phyloP scores from a whole-genome alignment of 306 rosid species.

The Cotoneaster glaucophyllus region DNA sequence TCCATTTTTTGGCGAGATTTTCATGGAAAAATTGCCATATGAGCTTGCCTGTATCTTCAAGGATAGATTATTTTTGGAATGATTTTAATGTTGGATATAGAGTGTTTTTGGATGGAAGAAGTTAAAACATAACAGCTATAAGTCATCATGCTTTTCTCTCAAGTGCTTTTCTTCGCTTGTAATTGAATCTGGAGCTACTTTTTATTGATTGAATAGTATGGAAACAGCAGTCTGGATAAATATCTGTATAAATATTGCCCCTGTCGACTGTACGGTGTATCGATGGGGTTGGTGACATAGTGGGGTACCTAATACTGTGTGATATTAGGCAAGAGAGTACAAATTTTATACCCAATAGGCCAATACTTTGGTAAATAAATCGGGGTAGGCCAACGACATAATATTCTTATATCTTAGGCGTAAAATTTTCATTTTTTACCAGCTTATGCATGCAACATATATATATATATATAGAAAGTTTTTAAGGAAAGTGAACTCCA shows the following conservation, averaged over 20 bases:
- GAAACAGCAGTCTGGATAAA: not conserved
- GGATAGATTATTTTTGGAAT: not conserved
- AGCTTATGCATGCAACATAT: too few relatives aligned
- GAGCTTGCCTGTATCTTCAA: not conserved
- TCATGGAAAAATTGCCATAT: not conserved
- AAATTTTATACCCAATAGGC: not conserved
- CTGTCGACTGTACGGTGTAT: constrained; percentile 21
- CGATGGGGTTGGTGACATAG: not conserved
- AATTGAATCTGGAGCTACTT: not conserved
- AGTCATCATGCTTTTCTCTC: not conserved
- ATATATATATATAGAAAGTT: too few relatives aligned
- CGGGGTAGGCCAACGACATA: constrained; percentile 21
- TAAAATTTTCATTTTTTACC: too few relatives aligned
- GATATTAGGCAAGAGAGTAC: not conserved
- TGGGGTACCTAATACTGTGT: constrained; percentile 10
- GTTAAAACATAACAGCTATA: not conserved
- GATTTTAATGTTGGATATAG: not conserved
- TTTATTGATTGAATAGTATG: too few relatives aligned
- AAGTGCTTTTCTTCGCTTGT: not conserved
- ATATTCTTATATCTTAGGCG: constrained; percentile 17
- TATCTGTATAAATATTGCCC: not conserved
- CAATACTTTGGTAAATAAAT: constrained; percentile 3
- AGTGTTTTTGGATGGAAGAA: not conserved
- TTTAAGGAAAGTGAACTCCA: too few relatives aligned
- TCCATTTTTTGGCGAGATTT: constrained; percentile 6